These are phyloP conservation scores for Scutellaria minor DNA, from an alignment of 257 asterid species.

Conservation along the genomic window DNA sequence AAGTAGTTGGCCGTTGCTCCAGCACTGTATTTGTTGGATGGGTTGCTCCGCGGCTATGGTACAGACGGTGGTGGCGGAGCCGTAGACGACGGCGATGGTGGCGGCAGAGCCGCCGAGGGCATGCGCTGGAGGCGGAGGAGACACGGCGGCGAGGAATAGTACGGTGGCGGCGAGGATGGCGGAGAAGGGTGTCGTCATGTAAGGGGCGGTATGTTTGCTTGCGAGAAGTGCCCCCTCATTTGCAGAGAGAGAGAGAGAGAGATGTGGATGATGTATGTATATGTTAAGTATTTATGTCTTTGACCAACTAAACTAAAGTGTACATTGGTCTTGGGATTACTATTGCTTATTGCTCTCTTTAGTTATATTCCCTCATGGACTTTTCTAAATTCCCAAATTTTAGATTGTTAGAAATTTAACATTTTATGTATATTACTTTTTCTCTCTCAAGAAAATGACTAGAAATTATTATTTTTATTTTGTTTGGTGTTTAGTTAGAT, in stretches of 20 bases:
- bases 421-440: too few relatives aligned
- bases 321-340: too few relatives aligned
- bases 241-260: conserved; percentile 36
- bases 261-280: neutral
- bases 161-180: conserved; percentile 40
- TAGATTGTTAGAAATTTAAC: too few relatives aligned
- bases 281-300: conserved; percentile 7
- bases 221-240: conserved; percentile 50
- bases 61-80: conserved; percentile 66
- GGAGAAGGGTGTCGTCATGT: conserved; percentile 57
- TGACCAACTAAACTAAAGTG: conserved; percentile 12
- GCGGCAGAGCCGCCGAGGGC: conserved; percentile 73
- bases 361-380: too few relatives aligned
- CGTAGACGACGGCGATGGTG: conserved; percentile 78
- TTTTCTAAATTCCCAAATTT: too few relatives aligned
- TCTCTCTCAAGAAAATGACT: too few relatives aligned
- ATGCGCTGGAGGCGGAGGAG: conserved; percentile 34
- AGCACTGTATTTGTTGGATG: conserved; percentile 73
- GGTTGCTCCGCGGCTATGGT: conserved; percentile 60
- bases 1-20: conserved; percentile 48
- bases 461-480: too few relatives aligned
- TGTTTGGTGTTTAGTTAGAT: too few relatives aligned
- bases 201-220: conserved; percentile 31
- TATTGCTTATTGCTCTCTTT: too few relatives aligned
- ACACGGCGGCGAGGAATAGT: conserved; percentile 25